Evolutionary conservation across 2,329 filamentous ascomycete genomes (phyloP).

Genomic region (Pseudocercospora musae): DNA sequence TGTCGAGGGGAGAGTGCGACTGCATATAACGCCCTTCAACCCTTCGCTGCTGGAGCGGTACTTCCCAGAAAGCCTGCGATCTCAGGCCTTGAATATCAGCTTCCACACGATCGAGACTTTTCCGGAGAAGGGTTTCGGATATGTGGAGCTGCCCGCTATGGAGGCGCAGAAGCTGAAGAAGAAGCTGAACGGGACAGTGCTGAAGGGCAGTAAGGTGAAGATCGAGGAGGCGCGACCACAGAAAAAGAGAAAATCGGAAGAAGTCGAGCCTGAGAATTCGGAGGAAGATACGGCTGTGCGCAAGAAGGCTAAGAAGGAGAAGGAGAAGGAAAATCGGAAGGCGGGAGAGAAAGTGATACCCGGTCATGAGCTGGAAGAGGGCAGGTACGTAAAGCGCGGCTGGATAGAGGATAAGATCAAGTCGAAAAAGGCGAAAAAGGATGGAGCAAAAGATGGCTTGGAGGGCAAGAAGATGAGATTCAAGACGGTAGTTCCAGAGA

Average conservation of each 20-base stretch:
- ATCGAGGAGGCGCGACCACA: constrained; percentile 76
- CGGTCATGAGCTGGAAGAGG: constrained; percentile 69
- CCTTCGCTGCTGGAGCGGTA: constrained; percentile 69
- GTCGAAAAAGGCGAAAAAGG: constrained; percentile 45
- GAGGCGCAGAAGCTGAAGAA: constrained; percentile 89
- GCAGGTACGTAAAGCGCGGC: constrained; percentile 79
- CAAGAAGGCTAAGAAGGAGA: constrained; percentile 56
- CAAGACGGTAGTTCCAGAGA: constrained; percentile 67
- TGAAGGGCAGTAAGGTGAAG: constrained; percentile 81
- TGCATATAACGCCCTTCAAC: constrained; percentile 87
- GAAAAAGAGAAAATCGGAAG: constrained; percentile 46
- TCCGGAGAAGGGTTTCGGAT: constrained; percentile 87
- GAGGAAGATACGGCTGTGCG: constrained; percentile 48
- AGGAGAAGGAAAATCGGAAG: constrained; percentile 50
- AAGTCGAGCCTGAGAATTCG: constrained; percentile 28
- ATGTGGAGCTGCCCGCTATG: constrained; percentile 72
- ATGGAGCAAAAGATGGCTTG: constrained; percentile 53
- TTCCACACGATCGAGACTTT: constrained; percentile 84
- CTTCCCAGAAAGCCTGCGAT: constrained; percentile 64
- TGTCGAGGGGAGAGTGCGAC: constrained; percentile 44
- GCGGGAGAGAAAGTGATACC: constrained; percentile 50
- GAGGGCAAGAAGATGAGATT: constrained; percentile 79
- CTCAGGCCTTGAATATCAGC: constrained; percentile 74
- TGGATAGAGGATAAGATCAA: constrained; percentile 64
- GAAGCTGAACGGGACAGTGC: constrained; percentile 80